Evolutionary conservation across 495 filamentous ascomycete genomes (phyloP).

Genomic region (Beverwykella pulmonaria): DNA sequence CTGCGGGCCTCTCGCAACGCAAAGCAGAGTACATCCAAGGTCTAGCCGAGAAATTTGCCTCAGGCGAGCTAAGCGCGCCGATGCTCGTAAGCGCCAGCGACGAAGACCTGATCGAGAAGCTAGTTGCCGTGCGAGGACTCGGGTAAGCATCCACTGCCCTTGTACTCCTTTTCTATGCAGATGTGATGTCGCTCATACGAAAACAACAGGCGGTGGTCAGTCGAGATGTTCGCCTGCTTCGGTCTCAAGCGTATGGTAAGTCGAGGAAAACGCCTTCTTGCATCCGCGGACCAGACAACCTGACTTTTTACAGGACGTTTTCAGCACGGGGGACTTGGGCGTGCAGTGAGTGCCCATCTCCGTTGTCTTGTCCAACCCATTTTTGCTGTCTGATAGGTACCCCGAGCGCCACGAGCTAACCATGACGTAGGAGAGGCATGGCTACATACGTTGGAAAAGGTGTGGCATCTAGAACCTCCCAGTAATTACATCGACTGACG

Average conservation of each 20-base stretch:
- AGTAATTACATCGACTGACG: not conserved
- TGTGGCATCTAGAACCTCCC: not conserved
- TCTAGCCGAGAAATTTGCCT: constrained; percentile 76
- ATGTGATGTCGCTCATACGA: not conserved
- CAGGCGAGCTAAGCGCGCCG: constrained; percentile 70
- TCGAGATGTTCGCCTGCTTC: constrained; percentile 57
- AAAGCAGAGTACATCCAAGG: constrained; percentile 95
- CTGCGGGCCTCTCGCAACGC: constrained; percentile 83
- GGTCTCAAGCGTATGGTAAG: constrained; percentile 65
- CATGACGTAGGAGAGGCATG: constrained; percentile 68
- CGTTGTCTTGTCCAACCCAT: not conserved
- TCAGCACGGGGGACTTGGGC: constrained; percentile 88
- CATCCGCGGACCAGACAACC: not conserved
- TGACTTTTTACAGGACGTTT: constrained; percentile 65
- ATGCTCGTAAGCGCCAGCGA: constrained; percentile 77
- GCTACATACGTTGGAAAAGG: constrained; percentile 76
- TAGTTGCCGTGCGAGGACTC: constrained; percentile 84
- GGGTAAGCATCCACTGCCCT: constrained; percentile 48
- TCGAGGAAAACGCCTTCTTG: not conserved
- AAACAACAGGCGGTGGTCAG: constrained; percentile 67
- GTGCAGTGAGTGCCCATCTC: constrained; percentile 66
- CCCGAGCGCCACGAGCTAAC: not conserved
- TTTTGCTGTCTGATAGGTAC: not conserved
- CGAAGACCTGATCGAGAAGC: constrained; percentile 77
- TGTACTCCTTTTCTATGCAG: not conserved